Evolutionary conservation across 148 eudicot genomes (phyloP).

Genomic region (Rhododendron ovatum): DNA sequence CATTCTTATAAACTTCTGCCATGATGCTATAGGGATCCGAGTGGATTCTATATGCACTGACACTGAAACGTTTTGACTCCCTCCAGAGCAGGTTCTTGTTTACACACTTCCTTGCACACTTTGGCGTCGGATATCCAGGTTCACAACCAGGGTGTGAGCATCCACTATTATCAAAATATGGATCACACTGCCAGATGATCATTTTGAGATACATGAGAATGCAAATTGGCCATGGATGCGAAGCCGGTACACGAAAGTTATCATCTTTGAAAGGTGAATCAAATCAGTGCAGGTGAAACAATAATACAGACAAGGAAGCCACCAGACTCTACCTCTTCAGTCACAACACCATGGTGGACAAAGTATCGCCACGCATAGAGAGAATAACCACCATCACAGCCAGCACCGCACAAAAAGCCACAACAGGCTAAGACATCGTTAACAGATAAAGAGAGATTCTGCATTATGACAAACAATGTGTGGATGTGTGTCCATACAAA

Average conservation of each 20-base stretch:
- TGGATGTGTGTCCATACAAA: background rate
- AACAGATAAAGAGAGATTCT: slow-evolving; percentile 73
- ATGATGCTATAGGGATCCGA: slow-evolving; percentile 64
- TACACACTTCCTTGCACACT: slow-evolving; percentile 58
- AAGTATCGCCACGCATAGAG: slow-evolving; percentile 82
- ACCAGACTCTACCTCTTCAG: slow-evolving; percentile 51
- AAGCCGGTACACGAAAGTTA: background rate
- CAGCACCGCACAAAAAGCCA: slow-evolving; percentile 86
- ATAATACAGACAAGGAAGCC: slow-evolving; percentile 1
- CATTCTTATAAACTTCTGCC: slow-evolving; percentile 86
- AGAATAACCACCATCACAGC: slow-evolving; percentile 90
- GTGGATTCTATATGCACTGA: slow-evolving; percentile 54
- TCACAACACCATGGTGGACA: slow-evolving; percentile 69
- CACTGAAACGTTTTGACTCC: slow-evolving; percentile 63
- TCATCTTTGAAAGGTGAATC: background rate
- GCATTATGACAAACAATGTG: slow-evolving; percentile 16
- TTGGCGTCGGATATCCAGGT: slow-evolving; percentile 82
- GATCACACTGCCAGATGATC: slow-evolving; percentile 66
- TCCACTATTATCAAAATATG: slow-evolving; percentile 76
- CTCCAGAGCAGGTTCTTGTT: slow-evolving; percentile 62
- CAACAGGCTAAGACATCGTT: slow-evolving; percentile 95
- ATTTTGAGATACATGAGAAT: background rate
- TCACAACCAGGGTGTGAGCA: slow-evolving; percentile 97
- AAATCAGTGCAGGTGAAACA: background rate
- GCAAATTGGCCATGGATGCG: background rate